Base-by-base conservation (phyloP, 495 filamentous ascomycete species). In the Daldinia decipiens region DNA sequence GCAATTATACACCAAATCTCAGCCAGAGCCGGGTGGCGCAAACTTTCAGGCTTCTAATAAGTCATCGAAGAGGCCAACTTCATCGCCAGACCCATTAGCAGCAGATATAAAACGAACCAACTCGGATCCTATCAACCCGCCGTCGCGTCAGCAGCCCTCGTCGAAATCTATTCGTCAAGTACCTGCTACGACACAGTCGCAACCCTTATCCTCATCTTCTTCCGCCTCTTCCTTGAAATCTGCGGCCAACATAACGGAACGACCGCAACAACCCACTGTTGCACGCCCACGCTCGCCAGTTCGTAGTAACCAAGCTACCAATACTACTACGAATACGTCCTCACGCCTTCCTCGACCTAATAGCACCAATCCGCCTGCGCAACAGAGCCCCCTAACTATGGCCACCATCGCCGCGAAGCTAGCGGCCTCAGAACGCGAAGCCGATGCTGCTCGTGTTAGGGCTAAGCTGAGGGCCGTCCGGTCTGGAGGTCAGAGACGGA, bases 331-430 rank as follows among this genome's bases (percentile, higher is more conserved):
- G 62, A 78, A 2, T 36, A 36, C 34, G 59, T 66, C 67, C 54
- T 83, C 82, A 0, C 81, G 82, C 36, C 79, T 84, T 0, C 82
- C 82, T 0, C 72, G 82, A 0, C 81, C 79, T 7, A 73, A 79
- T 1, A 72, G 62, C 12, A 74, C 60, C 4, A 70, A 68, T 19
- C 77, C 76, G 4, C 71, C 76, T 6, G 77, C 79, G n/a, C 82
- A 85, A 66, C 82, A 86, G 67, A 83, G 79, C 19, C 84, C 84
- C 0, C 66, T 87, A 1, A 83, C 77, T 32, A 85, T 87, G 80
- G 81, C 83, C 19, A 82, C 81, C 34, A 87, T 87, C 56, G 80
- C 83, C 1, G 86, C 84, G 13, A 87, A 87, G 64, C 79, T 87
- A 0, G 86, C 83, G 3, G 86, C 86, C 7, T 83, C 84, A 2